phyloP scores from a whole-genome alignment of 2,329 filamentous ascomycete genomes.

The Gyromitra esculenta region DNA sequence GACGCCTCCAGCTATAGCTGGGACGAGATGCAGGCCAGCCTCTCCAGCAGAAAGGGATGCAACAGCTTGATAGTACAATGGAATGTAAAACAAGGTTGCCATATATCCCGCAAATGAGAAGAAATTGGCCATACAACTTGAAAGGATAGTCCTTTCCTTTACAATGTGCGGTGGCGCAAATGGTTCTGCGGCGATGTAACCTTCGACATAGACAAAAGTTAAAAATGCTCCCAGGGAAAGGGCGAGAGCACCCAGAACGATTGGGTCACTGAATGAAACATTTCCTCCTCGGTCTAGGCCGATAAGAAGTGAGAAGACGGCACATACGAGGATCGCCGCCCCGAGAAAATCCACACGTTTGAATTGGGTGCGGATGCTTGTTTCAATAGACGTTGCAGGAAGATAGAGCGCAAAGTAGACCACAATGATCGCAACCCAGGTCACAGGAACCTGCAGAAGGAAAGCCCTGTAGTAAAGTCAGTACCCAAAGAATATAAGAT shows the following conservation, averaged over 20 bases:
- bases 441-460: slow-evolving; percentile 74
- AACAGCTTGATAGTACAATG: slow-evolving; percentile 80
- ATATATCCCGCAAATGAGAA: slow-evolving; percentile 72
- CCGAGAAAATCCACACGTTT: slow-evolving; percentile 77
- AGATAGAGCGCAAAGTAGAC: slow-evolving; percentile 72
- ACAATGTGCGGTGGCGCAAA: slow-evolving; percentile 80
- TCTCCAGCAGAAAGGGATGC: slow-evolving; percentile 71
- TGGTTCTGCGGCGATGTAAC: slow-evolving; percentile 73
- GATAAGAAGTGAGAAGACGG: slow-evolving; percentile 73
- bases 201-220: slow-evolving; percentile 75
- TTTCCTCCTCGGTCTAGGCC: slow-evolving; percentile 80
- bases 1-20: slow-evolving; percentile 71
- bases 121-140: slow-evolving; percentile 77
- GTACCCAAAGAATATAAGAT: slow-evolving; percentile 11
- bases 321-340: slow-evolving; percentile 71
- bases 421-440: slow-evolving; percentile 71
- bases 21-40: slow-evolving; percentile 73
- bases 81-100: slow-evolving; percentile 75
- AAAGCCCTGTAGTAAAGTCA: slow-evolving; percentile 69
- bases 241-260: slow-evolving; percentile 69
- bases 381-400: slow-evolving; percentile 60
- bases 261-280: slow-evolving; percentile 70
- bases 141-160: slow-evolving; percentile 72
- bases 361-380: slow-evolving; percentile 65
- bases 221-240: slow-evolving; percentile 70